Base-by-base conservation (phyloP, 768 basidiomycete genomes). In the Imleria badia region DNA sequence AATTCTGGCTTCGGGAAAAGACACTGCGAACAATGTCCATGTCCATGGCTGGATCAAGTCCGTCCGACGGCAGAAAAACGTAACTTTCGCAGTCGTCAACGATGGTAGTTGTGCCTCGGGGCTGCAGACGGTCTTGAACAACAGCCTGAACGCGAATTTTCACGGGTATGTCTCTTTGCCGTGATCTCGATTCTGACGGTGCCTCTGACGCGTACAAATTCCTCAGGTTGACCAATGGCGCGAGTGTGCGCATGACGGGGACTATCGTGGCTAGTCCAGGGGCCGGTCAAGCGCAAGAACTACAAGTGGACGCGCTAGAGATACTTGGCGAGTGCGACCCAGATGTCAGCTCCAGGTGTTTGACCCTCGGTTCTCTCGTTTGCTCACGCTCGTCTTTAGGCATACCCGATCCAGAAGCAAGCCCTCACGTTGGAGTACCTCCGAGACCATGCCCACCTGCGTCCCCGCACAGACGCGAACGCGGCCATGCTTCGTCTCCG, bases 321-420 rank as follows among this genome's bases (percentile, higher is more conserved):
- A 69, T 83, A 10, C 63, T 85, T 2, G 85, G 85, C n/a, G 72
- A 68, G 36, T 86, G 82, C 60, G 75, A 84, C 59, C 75, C 81
- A n/a, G 80, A 81, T 59, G 85, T 85, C 51, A 51, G 72, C 59
- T 12, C 33, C 40, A 12, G 3, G 4, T 20, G 3, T 43, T 48
- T 8, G 10, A 30, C 10, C 6, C 8, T 48, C 17, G 12, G 6
- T 19, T 38, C 40, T 43, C 33, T 17, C 33, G 11, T 29, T 45
- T 17, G 35, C 47, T 64, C 45, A 69, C 15, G 4, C 30, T 42
- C 23, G 35, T 50, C 40, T 9, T 4, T 51, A 94, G 94, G 74
- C 73, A 43, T 98, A 96, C 70, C 94, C 94, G 0, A 93, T 97
- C 48, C 95, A 95, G 71, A 98, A 97, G 69, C 86, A 98, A 70